Evolutionary conservation across 352 stramenopile species (phyloP).

Genomic region (Globisporangium carolinianum): DNA sequence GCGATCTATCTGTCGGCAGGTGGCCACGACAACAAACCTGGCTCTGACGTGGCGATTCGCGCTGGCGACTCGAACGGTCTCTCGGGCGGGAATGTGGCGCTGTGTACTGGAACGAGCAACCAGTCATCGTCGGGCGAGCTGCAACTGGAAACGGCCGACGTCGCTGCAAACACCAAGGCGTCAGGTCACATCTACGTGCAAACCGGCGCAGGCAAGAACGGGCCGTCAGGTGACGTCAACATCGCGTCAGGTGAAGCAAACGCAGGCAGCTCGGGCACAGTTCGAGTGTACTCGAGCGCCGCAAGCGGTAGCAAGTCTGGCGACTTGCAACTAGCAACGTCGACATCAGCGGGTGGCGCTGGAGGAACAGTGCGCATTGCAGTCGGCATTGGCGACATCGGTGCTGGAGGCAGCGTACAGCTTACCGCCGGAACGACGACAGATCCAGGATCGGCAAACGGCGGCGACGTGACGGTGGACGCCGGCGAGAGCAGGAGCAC

Average conservation of each 20-base stretch:
- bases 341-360: constrained; percentile 6
- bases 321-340: constrained; percentile 10
- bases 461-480: constrained; percentile 2
- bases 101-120: constrained; percentile 30
- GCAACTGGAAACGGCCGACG: constrained; percentile 15
- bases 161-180: constrained; percentile 8
- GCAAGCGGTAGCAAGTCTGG: constrained; percentile 13
- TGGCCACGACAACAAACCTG: constrained; percentile 28
- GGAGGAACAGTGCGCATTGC: constrained; percentile 11
- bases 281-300: constrained; percentile 14
- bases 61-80: constrained; percentile 26
- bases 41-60: constrained; percentile 23
- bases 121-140: constrained; percentile 21
- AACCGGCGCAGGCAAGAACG: constrained; percentile 13
- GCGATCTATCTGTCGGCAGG: constrained; percentile 22
- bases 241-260: constrained; percentile 14
- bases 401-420: not conserved
- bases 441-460: not conserved
- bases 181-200: constrained; percentile 19
- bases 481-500: constrained; percentile 1
- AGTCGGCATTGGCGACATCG: constrained; percentile 3
- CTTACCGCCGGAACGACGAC: not conserved
- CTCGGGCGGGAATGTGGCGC: constrained; percentile 27
- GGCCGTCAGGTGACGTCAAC: constrained; percentile 15
- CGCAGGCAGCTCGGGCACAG: constrained; percentile 12